Conservation (phyloP, 495 filamentous ascomycete species). For the Aspergillus asperescens region DNA sequence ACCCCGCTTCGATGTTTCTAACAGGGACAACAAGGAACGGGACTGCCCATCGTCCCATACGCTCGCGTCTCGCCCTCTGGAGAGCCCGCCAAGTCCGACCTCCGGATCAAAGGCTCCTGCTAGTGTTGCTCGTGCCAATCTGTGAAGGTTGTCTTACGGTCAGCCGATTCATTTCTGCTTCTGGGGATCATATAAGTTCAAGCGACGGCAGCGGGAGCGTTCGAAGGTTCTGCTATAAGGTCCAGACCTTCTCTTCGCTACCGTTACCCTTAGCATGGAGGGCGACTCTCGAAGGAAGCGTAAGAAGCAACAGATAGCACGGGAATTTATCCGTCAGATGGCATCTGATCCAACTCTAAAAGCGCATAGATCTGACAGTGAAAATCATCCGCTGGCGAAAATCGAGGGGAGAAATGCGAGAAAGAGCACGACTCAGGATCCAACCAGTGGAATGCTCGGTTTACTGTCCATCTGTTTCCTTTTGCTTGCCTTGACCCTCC, state of each 20-base stretch:
- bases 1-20: conserved; percentile 17
- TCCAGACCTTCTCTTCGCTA: neutral
- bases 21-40: conserved; percentile 7
- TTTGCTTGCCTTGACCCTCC: conserved; percentile 9
- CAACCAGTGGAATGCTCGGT: neutral
- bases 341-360: conserved; percentile 6
- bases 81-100: conserved; percentile 24
- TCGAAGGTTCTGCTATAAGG: neutral
- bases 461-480: conserved; percentile 3
- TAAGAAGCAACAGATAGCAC: neutral
- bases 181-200: conserved; percentile 4
- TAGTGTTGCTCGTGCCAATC: conserved; percentile 13
- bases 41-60: conserved; percentile 1
- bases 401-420: conserved; percentile 1
- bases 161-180: conserved; percentile 27
- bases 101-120: neutral
- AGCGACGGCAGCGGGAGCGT: neutral
- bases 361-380: conserved; percentile 6
- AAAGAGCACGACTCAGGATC: neutral
- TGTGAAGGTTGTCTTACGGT: conserved; percentile 30
- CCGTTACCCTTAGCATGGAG: neutral
- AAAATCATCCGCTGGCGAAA: conserved; percentile 10
- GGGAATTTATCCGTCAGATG: neutral
- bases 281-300: neutral
- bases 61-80: conserved; percentile 16